Conservation (phyloP, 2,329 filamentous ascomycete species). For the Akanthomyces lecanii region DNA sequence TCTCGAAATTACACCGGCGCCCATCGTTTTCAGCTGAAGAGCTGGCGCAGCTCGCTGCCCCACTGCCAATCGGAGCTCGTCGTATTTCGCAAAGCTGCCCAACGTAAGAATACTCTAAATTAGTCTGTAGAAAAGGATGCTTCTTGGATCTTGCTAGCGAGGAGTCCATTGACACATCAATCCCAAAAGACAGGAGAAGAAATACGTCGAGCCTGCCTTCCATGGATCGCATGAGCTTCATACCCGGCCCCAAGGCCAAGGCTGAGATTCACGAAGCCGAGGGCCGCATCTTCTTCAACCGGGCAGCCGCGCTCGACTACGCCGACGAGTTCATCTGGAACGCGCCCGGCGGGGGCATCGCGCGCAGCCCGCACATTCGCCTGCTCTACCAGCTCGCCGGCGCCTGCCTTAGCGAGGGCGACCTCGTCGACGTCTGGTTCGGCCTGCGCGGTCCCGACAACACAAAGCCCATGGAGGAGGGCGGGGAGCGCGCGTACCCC, state of each 20-base stretch:
- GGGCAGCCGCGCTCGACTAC: constrained; percentile 16
- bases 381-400: constrained; percentile 17
- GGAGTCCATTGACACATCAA: too few species aligned
- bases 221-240: constrained; percentile 18
- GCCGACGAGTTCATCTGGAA: constrained; percentile 20
- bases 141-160: too few species aligned
- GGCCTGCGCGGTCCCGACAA: constrained; percentile 17
- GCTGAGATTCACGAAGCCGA: constrained; percentile 20
- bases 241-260: constrained; percentile 21
- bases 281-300: constrained; percentile 19
- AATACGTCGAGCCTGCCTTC: background rate
- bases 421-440: constrained; percentile 21
- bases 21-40: background rate
- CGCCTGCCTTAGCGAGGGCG: constrained; percentile 19
- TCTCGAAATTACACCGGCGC: background rate
- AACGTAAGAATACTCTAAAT: background rate
- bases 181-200: background rate
- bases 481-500: constrained; percentile 9
- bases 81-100: background rate
- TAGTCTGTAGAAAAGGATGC: background rate
- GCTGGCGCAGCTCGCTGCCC: background rate
- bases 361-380: background rate
- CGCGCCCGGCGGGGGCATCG: constrained; percentile 1
- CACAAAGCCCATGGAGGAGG: background rate
- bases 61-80: background rate